These are phyloP conservation scores for Acephala macrosclerotiorum DNA, from an alignment of 2,329 filamentous ascomycete species.

Conservation along the genomic window DNA sequence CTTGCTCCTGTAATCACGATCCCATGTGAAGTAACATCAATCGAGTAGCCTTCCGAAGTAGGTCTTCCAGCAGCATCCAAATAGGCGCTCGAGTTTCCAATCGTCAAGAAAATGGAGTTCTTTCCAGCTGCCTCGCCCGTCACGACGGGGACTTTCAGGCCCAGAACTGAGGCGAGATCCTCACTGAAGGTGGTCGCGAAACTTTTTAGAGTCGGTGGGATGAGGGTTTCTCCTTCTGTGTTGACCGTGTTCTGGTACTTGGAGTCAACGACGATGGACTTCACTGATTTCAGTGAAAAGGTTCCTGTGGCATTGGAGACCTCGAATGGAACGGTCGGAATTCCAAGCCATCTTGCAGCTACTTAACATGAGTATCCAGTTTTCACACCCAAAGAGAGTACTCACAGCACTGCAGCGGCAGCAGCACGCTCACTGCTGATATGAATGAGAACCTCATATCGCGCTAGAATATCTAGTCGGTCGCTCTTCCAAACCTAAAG, in stretches of 20 bases:
- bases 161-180: constrained; percentile 45
- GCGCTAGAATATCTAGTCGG: background rate
- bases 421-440: constrained; percentile 1
- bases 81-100: constrained; percentile 50
- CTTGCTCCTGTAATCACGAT: constrained; percentile 59
- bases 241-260: constrained; percentile 51
- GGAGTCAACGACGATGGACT: constrained; percentile 53
- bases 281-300: constrained; percentile 41
- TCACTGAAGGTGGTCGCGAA: constrained; percentile 56
- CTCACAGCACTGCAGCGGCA: constrained; percentile 18
- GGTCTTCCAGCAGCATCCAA: constrained; percentile 53
- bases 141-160: constrained; percentile 42
- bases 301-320: constrained; percentile 33
- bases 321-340: constrained; percentile 47
- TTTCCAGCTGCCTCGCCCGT: constrained; percentile 31
- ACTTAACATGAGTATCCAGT: background rate
- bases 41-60: constrained; percentile 58
- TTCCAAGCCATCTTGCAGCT: constrained; percentile 34
- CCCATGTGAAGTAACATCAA: constrained; percentile 50
- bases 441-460: constrained; percentile 15
- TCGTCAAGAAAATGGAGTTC: constrained; percentile 53
- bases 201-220: constrained; percentile 56
- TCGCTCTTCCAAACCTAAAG: background rate
- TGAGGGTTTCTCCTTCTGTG: constrained; percentile 55
- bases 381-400: background rate